phyloP scores from a whole-genome alignment of 2,329 filamentous ascomycete species.

The Lecanicillium sp. region DNA sequence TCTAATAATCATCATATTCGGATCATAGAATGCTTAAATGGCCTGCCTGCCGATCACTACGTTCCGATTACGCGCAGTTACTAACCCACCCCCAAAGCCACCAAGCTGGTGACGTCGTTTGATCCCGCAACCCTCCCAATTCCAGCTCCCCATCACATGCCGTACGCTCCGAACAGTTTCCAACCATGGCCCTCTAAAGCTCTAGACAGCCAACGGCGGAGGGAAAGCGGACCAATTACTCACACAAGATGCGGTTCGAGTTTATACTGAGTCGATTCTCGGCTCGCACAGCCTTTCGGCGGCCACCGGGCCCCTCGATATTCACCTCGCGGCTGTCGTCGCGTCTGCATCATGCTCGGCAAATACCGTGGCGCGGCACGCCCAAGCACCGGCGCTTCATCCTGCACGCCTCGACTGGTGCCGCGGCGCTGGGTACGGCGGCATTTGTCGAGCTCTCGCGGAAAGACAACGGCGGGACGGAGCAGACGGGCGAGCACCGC shows the following conservation, averaged over 20 bases:
- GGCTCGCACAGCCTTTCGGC: conserved; percentile 28
- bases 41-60: no score
- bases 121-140: no score
- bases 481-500: conserved; percentile 68
- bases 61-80: no score
- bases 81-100: no score
- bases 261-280: conserved; percentile 36
- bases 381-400: conserved; percentile 17
- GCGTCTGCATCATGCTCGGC: conserved; percentile 17
- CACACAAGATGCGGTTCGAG: conserved; percentile 37
- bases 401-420: conserved; percentile 33
- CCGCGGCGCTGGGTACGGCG: conserved; percentile 40
- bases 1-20: no score
- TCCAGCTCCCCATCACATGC: no score
- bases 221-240: conserved; percentile 8
- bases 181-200: no score
- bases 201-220: no score
- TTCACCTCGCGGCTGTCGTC: conserved; percentile 10
- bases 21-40: no score
- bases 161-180: no score
- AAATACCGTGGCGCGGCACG: conserved; percentile 16
- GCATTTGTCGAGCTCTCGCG: conserved; percentile 53
- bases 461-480: conserved; percentile 38
- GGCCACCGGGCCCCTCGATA: conserved; percentile 13
- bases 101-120: no score